Evolutionary conservation across 352 stramenopile species (phyloP), one percentile per base, ranked within the genome.

Genomic region (Globisporangium camurandrum): DNA sequence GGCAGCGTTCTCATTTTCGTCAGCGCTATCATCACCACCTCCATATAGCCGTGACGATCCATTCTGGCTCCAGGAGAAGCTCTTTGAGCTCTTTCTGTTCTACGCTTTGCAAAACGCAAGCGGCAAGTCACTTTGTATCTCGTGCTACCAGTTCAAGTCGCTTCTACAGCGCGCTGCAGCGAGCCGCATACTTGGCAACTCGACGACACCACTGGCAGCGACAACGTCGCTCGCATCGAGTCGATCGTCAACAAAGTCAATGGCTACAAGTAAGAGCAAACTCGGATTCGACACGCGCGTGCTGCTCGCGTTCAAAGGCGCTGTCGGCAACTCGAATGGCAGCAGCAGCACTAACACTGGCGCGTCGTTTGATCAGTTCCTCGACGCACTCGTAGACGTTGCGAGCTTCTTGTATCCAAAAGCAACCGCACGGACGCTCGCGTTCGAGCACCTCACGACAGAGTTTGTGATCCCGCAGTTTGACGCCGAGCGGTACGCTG

Each of bases 111-210:
- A 80, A 16, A 86, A 84, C 19, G 64, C 61, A 3, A 75, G 57
- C 33, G 67, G 67, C 41, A 70, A 62, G 17, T 58, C 44, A 1
- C 57, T 74, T n/a, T 54, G 54, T 2, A 66, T 89, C 27, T 75
- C 76, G 9, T 72, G 68, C 33, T 83, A 72, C 17, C 75, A 89
- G 34, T 86, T 89, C 64, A 89, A 87, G 43, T 58, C 69, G 22
- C 47, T 83, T 19, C 28, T 83, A 2, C 59, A 79, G 27, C 44
- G 44, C 19, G 44, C 44, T 3, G n/a, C n/a, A n/a, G 26, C n/a
- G 19, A 41, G 30, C 28, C 14, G 19, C 28, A 10, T 19, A 7
- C 36, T 20, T 8, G 12, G 12, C 6, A 12, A 10, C 19, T 19
- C 36, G 36, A 12, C 36, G 16, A 12, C 36, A 19, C 23, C n/a